A percentile compares a stretch with the other conserved stretches of the same genome.
These are phyloP conservation scores for Fusarium torreyae DNA, from an alignment of 2,329 filamentous ascomycete species.

Conservation along the genomic window DNA sequence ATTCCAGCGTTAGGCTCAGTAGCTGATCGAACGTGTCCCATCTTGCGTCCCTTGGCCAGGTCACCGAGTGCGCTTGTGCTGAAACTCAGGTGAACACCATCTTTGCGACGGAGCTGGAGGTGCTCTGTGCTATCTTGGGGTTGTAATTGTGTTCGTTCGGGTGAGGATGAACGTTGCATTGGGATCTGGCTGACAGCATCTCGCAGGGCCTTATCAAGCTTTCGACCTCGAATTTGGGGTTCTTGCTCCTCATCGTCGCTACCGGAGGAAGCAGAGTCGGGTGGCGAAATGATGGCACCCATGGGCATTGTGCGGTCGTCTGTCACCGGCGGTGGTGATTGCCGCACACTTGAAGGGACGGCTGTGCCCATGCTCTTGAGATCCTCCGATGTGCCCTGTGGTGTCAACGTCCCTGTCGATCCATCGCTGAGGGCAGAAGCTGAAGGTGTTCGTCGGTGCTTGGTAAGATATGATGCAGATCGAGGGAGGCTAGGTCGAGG, in stretches of 20 bases:
- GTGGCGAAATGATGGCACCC: slow-evolving; percentile 90
- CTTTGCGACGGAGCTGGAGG: slow-evolving; percentile 57
- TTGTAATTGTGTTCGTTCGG: slow-evolving; percentile 53
- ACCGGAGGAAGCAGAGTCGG: slow-evolving; percentile 84
- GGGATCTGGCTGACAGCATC: slow-evolving; percentile 87
- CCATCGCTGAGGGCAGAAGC: slow-evolving; percentile 51
- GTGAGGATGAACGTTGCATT: slow-evolving; percentile 61
- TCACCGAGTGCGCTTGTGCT: slow-evolving; percentile 63
- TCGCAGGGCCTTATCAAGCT: slow-evolving; percentile 77
- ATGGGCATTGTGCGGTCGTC: slow-evolving; percentile 81
- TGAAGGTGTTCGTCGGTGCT: slow-evolving; percentile 73
- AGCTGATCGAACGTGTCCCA: slow-evolving; percentile 67
- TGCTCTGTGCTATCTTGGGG: slow-evolving; percentile 61
- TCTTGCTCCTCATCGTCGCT: slow-evolving; percentile 88
- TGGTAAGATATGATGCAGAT: slow-evolving; percentile 76
- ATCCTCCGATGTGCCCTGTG: slow-evolving; percentile 66
- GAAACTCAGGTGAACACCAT: slow-evolving; percentile 62
- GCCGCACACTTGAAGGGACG: slow-evolving; percentile 72
- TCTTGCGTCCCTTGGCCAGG: slow-evolving; percentile 59
- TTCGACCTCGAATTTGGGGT: slow-evolving; percentile 62
- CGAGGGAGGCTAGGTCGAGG: slow-evolving; percentile 71
- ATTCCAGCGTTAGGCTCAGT: slow-evolving; percentile 69
- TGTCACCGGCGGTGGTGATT: slow-evolving; percentile 86
- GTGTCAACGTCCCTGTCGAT: slow-evolving; percentile 59
- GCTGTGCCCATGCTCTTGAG: slow-evolving; percentile 59